Evolutionary conservation across 768 basidiomycete species (phyloP).

Genomic region (Pleurotus sapidus): DNA sequence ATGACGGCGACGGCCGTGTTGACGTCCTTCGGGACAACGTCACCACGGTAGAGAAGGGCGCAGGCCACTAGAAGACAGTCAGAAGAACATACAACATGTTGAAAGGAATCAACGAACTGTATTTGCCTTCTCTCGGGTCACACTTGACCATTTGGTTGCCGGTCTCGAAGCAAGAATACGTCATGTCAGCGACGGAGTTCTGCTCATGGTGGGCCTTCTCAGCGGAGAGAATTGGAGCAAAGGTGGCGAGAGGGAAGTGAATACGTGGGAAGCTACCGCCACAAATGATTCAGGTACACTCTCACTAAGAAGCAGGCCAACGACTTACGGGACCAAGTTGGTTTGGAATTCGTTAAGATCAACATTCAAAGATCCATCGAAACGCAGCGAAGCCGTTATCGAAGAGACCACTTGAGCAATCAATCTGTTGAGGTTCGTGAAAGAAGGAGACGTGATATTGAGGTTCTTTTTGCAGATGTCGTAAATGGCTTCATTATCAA

Average conservation of each 20-base stretch:
- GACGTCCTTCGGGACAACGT: constrained; percentile 96
- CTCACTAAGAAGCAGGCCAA: not conserved
- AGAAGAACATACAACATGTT: constrained; percentile 8
- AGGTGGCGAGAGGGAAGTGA: constrained; percentile 97
- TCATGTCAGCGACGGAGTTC: constrained; percentile 98
- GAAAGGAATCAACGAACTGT: constrained; percentile 59
- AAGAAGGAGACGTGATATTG: constrained; percentile 79
- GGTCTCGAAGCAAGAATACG: constrained; percentile 94
- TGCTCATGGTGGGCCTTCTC: constrained; percentile 97
- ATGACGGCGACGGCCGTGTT: constrained; percentile 89
- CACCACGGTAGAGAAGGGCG: constrained; percentile 89
- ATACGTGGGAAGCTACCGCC: constrained; percentile 86
- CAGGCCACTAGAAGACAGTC: constrained; percentile 68
- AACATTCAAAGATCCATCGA: constrained; percentile 96
- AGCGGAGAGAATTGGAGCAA: constrained; percentile 89
- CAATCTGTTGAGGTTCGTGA: constrained; percentile 91
- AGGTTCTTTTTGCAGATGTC: constrained; percentile 99
- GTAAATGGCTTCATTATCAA: constrained; percentile 99
- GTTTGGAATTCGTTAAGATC: constrained; percentile 99
- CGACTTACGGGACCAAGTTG: constrained; percentile 90
- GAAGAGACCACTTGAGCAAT: constrained; percentile 99
- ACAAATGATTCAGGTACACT: constrained; percentile 10
- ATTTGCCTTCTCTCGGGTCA: constrained; percentile 97
- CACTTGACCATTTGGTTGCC: constrained; percentile 97
- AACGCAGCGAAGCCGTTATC: constrained; percentile 94